These are phyloP conservation scores for Arachis hypogaea DNA, from an alignment of 306 rosid genomes.

Conservation along the genomic window DNA sequence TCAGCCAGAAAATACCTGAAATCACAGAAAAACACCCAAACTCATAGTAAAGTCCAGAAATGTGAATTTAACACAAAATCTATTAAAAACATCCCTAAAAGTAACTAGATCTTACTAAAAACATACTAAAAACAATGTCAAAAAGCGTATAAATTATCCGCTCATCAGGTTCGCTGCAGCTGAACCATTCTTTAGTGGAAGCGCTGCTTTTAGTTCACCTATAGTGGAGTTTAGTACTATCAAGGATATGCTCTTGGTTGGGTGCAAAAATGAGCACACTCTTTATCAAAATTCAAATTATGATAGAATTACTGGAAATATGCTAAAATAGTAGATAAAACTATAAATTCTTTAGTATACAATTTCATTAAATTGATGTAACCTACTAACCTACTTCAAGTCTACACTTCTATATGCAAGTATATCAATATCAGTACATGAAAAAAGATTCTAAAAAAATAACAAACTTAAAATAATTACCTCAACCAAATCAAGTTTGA, in stretches of 20 bases:
- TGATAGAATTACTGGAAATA: not conserved
- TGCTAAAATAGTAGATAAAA: constrained; percentile 2
- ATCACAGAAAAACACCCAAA: too few relatives aligned
- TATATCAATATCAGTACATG: constrained; percentile 25
- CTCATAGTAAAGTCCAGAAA: too few relatives aligned
- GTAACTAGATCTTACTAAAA: too few relatives aligned
- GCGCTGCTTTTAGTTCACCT: too few relatives aligned
- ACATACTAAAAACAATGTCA: too few relatives aligned
- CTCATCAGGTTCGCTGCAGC: too few relatives aligned
- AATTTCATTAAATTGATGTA: not conserved
- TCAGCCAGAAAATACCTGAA: too few relatives aligned
- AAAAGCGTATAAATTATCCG: too few relatives aligned
- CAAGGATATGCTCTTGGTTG: constrained; percentile 2
- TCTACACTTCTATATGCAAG: not conserved
- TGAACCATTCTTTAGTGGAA: too few relatives aligned
- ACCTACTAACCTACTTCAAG: constrained; percentile 1
- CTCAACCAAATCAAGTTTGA: constrained; percentile 87
- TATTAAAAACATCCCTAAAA: too few relatives aligned
- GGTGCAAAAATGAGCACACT: constrained; percentile 8
- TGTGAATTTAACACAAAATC: too few relatives aligned
- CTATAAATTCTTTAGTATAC: constrained; percentile 8
- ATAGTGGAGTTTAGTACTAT: too few relatives aligned
- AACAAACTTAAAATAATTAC: constrained; percentile 43
- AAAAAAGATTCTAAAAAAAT: not conserved
- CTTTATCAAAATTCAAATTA: constrained; percentile 7